phyloP scores from a whole-genome alignment of 768 basidiomycete genomes.

The Lentinula sp. region DNA sequence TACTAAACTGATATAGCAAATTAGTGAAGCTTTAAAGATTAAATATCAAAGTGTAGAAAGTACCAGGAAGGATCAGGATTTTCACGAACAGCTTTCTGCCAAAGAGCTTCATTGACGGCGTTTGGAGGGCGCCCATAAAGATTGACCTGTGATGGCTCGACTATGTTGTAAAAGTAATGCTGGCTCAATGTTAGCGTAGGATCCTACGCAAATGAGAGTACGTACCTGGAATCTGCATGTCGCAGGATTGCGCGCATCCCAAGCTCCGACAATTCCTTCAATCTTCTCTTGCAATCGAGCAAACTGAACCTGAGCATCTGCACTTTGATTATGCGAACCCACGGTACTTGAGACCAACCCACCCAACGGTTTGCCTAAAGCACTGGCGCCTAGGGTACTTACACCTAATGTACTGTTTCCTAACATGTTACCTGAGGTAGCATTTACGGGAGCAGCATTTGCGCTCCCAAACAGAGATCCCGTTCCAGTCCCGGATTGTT shows the following conservation, averaged over 20 bases:
- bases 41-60: conserved; percentile 13
- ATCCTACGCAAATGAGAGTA: conserved; percentile 5
- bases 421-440: conserved; percentile 18
- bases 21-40: neutral
- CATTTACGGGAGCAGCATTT: conserved; percentile 20
- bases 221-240: conserved; percentile 80
- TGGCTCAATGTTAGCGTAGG: conserved; percentile 18
- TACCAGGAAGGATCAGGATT: conserved; percentile 81
- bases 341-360: conserved; percentile 27
- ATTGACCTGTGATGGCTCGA: conserved; percentile 60
- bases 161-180: conserved; percentile 84
- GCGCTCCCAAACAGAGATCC: conserved; percentile 24
- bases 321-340: conserved; percentile 36
- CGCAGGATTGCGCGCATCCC: conserved; percentile 43
- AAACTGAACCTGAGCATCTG: conserved; percentile 60
- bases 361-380: conserved; percentile 16
- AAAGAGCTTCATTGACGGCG: conserved; percentile 62
- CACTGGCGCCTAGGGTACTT: conserved; percentile 22
- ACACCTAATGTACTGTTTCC: conserved; percentile 20
- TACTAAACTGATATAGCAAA: conserved; percentile 47
- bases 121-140: conserved; percentile 70
- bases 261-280: conserved; percentile 59
- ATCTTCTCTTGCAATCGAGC: conserved; percentile 49
- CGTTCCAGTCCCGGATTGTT: neutral
- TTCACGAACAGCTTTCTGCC: conserved; percentile 75